These are phyloP conservation scores for Amesomyces nigricolor DNA, from an alignment of 2,329 filamentous ascomycete species.

Conservation along the genomic window DNA sequence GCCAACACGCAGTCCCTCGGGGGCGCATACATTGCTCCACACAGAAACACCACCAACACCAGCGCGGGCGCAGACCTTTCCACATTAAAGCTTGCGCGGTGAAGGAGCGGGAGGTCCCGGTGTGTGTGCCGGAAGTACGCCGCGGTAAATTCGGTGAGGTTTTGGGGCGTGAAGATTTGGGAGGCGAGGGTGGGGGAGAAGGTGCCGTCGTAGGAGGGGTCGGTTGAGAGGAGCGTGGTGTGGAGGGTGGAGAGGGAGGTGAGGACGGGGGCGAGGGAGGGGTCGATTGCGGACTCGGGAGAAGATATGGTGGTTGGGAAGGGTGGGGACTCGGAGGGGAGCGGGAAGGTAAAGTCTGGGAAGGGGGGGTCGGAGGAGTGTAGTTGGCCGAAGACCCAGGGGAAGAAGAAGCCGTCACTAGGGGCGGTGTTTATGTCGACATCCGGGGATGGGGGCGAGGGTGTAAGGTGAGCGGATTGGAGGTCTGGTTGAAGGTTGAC, in stretches of 20 bases:
- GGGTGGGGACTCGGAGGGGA: background rate
- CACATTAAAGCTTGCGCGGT: slow-evolving; percentile 25
- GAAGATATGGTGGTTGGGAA: background rate
- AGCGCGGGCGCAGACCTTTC: slow-evolving; percentile 5
- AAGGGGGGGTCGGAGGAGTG: slow-evolving; percentile 8
- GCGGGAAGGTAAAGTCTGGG: slow-evolving; percentile 5
- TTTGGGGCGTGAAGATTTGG: slow-evolving; percentile 22
- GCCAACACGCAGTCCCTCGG: slow-evolving; percentile 8
- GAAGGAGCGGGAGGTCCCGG: slow-evolving; percentile 27
- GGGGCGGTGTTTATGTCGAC: background rate
- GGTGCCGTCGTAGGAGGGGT: slow-evolving; percentile 15
- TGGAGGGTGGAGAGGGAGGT: slow-evolving; percentile 17
- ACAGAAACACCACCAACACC: background rate
- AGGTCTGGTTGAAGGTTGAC: background rate
- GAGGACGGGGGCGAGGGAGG: slow-evolving; percentile 9
- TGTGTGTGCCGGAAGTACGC: slow-evolving; percentile 28
- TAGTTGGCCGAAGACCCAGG: background rate
- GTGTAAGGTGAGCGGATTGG: background rate
- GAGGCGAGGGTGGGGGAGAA: slow-evolving; percentile 18
- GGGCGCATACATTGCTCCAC: slow-evolving; percentile 1
- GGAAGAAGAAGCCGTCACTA: slow-evolving; percentile 12
- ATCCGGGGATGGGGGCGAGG: background rate
- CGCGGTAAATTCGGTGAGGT: slow-evolving; percentile 20
- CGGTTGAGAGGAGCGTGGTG: slow-evolving; percentile 9
- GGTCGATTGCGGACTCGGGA: background rate